phyloP scores from a whole-genome alignment of 2,329 filamentous ascomycete genomes.

The Penicillium griseofulvum region DNA sequence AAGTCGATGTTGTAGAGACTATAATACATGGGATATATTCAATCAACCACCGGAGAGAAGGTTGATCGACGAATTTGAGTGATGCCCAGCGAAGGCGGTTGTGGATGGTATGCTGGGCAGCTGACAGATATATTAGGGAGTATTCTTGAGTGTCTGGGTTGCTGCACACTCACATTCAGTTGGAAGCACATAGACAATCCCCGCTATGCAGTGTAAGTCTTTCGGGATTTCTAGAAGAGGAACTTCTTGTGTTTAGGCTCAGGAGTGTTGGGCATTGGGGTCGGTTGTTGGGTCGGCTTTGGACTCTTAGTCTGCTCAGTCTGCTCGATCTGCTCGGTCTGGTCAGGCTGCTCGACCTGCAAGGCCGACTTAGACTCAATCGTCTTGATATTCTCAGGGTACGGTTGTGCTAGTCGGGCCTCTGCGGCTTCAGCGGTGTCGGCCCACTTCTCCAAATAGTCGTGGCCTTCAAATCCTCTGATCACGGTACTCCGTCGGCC shows the following conservation, averaged over 20 bases:
- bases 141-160: too few relatives aligned
- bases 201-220: neutral
- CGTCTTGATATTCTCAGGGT: neutral
- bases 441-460: slow-evolving; percentile 42
- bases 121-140: neutral
- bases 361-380: neutral
- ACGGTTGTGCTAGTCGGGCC: neutral
- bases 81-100: neutral
- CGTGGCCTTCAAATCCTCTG: slow-evolving; percentile 34
- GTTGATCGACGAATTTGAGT: neutral
- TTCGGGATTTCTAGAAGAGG: neutral
- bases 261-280: neutral
- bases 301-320: neutral
- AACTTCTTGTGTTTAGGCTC: neutral
- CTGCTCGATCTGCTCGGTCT: neutral
- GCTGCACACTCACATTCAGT: neutral
- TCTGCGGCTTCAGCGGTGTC: slow-evolving; percentile 37
- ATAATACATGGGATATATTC: slow-evolving; percentile 26
- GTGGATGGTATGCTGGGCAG: neutral
- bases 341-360: neutral
- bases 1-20: slow-evolving; percentile 24
- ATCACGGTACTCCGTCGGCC: slow-evolving; percentile 25
- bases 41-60: slow-evolving; percentile 19
- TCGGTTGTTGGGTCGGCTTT: neutral
- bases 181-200: neutral